Conservation (phyloP, 2,329 filamentous ascomycete species). For the Zymoseptoria pseudotritici region DNA sequence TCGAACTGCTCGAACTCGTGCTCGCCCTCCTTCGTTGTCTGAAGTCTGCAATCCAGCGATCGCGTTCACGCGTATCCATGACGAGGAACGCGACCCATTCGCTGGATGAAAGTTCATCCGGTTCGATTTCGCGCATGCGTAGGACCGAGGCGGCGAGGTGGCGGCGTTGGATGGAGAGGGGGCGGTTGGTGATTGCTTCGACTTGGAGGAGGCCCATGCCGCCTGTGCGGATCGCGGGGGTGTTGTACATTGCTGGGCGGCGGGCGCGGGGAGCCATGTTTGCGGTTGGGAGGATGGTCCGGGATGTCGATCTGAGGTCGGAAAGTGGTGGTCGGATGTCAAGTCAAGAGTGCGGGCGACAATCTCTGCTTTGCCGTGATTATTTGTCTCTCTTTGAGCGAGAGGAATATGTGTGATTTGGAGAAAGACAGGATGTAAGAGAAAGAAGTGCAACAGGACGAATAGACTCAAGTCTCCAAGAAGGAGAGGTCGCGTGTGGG, state of each 20-base stretch:
- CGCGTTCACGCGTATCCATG: constrained; percentile 28
- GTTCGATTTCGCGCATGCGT: constrained; percentile 31
- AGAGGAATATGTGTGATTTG: neutral
- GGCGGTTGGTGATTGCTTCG: constrained; percentile 28
- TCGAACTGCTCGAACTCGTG: constrained; percentile 16
- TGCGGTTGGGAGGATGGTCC: neutral
- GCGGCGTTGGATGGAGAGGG: constrained; percentile 27
- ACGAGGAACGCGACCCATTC: constrained; percentile 31
- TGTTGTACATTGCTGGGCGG: constrained; percentile 30
- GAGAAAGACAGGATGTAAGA: neutral
- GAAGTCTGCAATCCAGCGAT: constrained; percentile 28
- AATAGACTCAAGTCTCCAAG: too few species aligned
- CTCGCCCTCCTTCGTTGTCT: constrained; percentile 21
- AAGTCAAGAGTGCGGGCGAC: too few species aligned
- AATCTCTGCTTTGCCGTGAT: neutral
- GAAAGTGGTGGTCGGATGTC: too few species aligned
- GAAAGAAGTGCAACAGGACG: neutral
- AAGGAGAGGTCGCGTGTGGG: neutral
- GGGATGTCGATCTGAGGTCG: neutral
- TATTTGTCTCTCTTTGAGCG: neutral
- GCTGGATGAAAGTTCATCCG: constrained; percentile 26
- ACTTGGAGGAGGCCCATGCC: constrained; percentile 30
- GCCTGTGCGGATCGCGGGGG: constrained; percentile 27
- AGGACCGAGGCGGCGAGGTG: constrained; percentile 28
- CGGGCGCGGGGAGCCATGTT: constrained; percentile 20